Conservation (phyloP, 495 filamentous ascomycete genomes). For the Podospora appendiculata region DNA sequence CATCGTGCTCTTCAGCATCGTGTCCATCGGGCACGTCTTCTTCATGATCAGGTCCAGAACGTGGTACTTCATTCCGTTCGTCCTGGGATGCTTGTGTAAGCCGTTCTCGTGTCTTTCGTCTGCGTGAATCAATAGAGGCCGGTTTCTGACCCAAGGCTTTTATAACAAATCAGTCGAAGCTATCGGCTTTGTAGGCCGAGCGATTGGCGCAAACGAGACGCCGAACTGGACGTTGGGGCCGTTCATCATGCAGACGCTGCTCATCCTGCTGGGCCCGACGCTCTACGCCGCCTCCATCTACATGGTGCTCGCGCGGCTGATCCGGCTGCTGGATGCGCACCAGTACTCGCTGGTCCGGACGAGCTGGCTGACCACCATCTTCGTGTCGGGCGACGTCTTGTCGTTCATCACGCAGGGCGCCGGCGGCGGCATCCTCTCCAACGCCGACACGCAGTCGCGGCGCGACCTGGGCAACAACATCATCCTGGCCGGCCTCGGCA, state of each 20-base stretch:
- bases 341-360: constrained; percentile 28
- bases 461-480: constrained; percentile 33
- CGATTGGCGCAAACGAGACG: constrained; percentile 24
- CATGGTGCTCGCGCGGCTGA: constrained; percentile 47
- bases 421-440: constrained; percentile 27
- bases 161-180: constrained; percentile 41
- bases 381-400: constrained; percentile 34
- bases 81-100: constrained; percentile 51
- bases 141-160: neutral
- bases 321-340: constrained; percentile 29
- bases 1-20: constrained; percentile 40
- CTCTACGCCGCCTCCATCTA: constrained; percentile 47
- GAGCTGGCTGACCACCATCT: constrained; percentile 42
- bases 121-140: neutral
- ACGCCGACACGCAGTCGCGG: constrained; percentile 12
- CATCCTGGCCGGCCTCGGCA: constrained; percentile 36
- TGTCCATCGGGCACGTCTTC: constrained; percentile 37
- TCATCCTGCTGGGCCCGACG: constrained; percentile 33
- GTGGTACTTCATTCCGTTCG: constrained; percentile 56
- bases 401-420: constrained; percentile 32
- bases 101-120: constrained; percentile 4
- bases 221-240: constrained; percentile 26
- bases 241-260: constrained; percentile 25
- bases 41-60: constrained; percentile 40
- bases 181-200: constrained; percentile 50